A percentile compares a stretch with the other conserved stretches of the same genome.
phyloP scores from a whole-genome alignment of 129 eudicot genomes.

The Lactuca sativa region DNA sequence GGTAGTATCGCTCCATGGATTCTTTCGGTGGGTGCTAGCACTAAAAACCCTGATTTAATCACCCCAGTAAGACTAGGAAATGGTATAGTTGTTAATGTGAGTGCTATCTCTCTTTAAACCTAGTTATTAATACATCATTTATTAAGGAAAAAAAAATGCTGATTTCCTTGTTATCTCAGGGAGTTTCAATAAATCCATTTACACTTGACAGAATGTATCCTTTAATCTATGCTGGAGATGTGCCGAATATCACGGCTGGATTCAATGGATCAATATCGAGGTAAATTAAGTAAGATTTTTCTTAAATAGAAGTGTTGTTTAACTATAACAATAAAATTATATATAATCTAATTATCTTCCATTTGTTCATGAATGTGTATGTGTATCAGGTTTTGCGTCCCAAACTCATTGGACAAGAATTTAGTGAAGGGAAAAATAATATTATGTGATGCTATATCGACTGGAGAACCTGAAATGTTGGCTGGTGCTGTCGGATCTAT shows the following conservation, averaged over 20 bases:
- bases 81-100: background rate
- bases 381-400: constrained; percentile 35
- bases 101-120: background rate
- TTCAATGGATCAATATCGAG: constrained; percentile 26
- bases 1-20: background rate
- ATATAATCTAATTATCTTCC: background rate
- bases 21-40: background rate
- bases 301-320: background rate
- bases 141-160: background rate
- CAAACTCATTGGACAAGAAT: constrained; percentile 39
- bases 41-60: too few relatives aligned
- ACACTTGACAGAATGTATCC: constrained; percentile 31
- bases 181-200: constrained; percentile 43
- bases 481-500: constrained; percentile 51
- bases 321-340: background rate
- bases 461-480: constrained; percentile 12
- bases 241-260: constrained; percentile 40
- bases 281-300: constrained; percentile 21
- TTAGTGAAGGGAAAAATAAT: constrained; percentile 45
- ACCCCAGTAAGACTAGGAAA: background rate
- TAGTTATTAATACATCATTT: background rate
- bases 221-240: constrained; percentile 48
- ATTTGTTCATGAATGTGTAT: background rate
- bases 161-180: constrained; percentile 30
- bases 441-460: constrained; percentile 32